Evolutionary conservation across 1,284 basidiomycete genomes (phyloP).

Genomic region (Jaminaea rosea): DNA sequence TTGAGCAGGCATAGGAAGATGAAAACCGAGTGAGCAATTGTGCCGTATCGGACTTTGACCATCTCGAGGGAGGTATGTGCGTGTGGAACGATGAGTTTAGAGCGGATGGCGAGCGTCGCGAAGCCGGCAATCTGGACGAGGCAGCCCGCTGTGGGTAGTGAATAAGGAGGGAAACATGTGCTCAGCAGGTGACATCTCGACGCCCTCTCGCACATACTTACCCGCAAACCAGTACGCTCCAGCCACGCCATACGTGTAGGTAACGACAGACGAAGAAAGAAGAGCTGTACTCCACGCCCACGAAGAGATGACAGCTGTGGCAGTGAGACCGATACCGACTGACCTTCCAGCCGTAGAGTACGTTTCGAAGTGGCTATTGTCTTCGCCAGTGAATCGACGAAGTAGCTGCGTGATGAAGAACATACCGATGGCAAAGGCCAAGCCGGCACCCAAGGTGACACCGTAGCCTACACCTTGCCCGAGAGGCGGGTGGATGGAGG

Average conservation of each 20-base stretch:
- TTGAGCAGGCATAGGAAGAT: slow-evolving; percentile 36
- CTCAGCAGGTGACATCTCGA: not conserved
- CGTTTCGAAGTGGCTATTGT: slow-evolving; percentile 18
- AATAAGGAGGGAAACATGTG: not conserved
- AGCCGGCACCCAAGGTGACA: slow-evolving; percentile 11
- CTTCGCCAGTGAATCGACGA: slow-evolving; percentile 11
- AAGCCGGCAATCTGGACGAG: slow-evolving; percentile 14
- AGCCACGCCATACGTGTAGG: slow-evolving; percentile 37
- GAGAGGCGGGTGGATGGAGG: slow-evolving; percentile 7
- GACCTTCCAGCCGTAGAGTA: slow-evolving; percentile 17
- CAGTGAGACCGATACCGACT: slow-evolving; percentile 33
- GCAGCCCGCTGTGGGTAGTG: not conserved
- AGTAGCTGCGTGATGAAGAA: slow-evolving; percentile 10
- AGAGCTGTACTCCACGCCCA: slow-evolving; percentile 42
- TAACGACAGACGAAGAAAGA: slow-evolving; percentile 24
- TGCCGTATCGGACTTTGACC: slow-evolving; percentile 32
- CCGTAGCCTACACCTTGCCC: slow-evolving; percentile 11
- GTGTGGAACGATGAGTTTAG: slow-evolving; percentile 13
- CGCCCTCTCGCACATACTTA: not conserved
- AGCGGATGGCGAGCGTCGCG: slow-evolving; percentile 14
- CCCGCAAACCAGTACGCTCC: slow-evolving; percentile 13
- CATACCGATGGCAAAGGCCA: slow-evolving; percentile 13
- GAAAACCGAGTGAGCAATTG: slow-evolving; percentile 30
- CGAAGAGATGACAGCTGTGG: slow-evolving; percentile 30
- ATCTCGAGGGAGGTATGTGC: slow-evolving; percentile 41